A percentile compares a stretch with the other conserved stretches of the same genome.
Conservation (phyloP, 352 stramenopile species). For the Phytophthora cryptogea region DNA sequence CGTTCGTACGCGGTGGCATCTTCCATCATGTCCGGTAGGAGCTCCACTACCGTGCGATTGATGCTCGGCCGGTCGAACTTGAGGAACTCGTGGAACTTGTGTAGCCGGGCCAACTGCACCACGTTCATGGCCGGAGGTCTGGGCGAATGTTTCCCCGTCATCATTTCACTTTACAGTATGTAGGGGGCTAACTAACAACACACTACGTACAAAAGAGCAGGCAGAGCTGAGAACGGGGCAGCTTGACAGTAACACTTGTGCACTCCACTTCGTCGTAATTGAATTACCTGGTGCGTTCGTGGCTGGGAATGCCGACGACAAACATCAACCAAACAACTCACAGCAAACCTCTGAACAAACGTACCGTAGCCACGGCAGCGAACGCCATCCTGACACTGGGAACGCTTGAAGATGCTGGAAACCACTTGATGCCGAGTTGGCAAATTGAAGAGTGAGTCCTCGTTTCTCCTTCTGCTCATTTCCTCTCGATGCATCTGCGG, state of each 20-base stretch:
- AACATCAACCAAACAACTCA: neutral
- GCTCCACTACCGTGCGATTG: conserved; percentile 60
- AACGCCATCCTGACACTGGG: conserved; percentile 1
- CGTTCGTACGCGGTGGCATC: conserved; percentile 57
- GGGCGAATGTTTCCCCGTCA: neutral
- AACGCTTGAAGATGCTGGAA: neutral
- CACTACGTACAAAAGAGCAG: conserved; percentile 12
- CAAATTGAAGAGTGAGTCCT: conserved; percentile 15
- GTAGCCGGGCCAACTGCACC: conserved; percentile 57
- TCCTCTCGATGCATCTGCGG: neutral
- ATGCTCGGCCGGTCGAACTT: conserved; percentile 54
- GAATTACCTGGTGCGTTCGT: conserved; percentile 43
- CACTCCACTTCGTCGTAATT: conserved; percentile 54
- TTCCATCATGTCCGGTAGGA: conserved; percentile 45
- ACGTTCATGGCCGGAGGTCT: conserved; percentile 63
- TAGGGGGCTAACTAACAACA: neutral
- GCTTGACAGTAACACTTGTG: conserved; percentile 56
- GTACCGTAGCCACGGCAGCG: conserved; percentile 4
- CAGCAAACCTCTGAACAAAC: too few relatives aligned
- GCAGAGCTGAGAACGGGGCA: conserved; percentile 22
- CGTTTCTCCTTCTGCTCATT: neutral
- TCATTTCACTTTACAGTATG: neutral
- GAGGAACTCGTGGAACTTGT: conserved; percentile 63
- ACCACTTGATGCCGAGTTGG: conserved; percentile 11
- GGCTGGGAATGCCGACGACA: conserved; percentile 20